Percentiles rank a stretch among this genome's conserved stretches.
phyloP scores from a whole-genome alignment of 1,284 basidiomycete genomes.

The Ganoderma resinaceum region DNA sequence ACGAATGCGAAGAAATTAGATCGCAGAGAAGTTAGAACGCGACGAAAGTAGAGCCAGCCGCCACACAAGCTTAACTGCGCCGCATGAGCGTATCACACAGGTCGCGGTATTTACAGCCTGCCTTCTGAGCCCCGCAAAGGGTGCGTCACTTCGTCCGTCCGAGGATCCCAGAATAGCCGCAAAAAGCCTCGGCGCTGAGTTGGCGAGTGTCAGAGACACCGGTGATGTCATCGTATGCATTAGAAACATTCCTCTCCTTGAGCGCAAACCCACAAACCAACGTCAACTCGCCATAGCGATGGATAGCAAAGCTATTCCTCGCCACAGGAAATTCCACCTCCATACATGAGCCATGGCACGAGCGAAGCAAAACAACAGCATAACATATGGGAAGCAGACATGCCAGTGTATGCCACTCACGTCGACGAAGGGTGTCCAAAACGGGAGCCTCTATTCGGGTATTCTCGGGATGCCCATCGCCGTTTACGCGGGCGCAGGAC shows the following conservation, averaged over 20 bases:
- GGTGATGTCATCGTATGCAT: background rate
- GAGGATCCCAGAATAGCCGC: background rate
- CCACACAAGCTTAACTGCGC: constrained; percentile 2
- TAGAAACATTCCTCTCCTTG: too few species aligned
- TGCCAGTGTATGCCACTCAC: constrained; percentile 6
- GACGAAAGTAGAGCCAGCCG: too few species aligned
- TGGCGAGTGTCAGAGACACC: background rate
- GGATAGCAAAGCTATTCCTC: background rate
- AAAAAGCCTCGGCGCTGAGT: background rate
- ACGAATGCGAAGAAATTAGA: background rate
- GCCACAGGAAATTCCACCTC: background rate
- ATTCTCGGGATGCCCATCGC: background rate
- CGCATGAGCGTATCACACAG: background rate
- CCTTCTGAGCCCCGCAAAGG: background rate
- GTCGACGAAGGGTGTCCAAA: background rate
- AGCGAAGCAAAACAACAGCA: background rate
- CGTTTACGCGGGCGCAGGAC: constrained; percentile 16
- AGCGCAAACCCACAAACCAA: background rate
- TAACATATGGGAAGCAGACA: background rate
- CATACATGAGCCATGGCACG: background rate
- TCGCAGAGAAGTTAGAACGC: background rate
- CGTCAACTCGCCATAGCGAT: background rate
- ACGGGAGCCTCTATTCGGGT: background rate
- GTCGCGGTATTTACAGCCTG: background rate
- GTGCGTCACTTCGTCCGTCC: background rate